Evolutionary conservation across 352 stramenopile genomes (phyloP), one percentile per base, ranked within the genome.

Genomic region (Globisporangium cystogenes): DNA sequence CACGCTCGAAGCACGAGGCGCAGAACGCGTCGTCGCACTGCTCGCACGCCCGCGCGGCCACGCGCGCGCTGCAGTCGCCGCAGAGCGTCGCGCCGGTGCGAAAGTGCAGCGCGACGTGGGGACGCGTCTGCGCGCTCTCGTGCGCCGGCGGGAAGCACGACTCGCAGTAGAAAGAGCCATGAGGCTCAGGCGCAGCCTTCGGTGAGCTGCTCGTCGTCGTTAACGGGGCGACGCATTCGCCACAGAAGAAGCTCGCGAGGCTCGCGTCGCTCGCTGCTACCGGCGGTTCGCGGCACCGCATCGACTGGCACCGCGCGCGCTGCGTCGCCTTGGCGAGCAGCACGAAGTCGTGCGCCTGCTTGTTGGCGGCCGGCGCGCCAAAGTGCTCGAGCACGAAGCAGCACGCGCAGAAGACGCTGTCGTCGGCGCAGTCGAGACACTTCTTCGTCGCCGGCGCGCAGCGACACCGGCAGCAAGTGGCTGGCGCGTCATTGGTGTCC

Each of bases 21-120:
- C 81, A 93, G 33, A 86, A 90, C 21, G 57, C 68, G 33, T 91
- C 80, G 39, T 75, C 72, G 49, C 80, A 93, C 23, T 78, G 58
- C 12, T 81, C 59, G 41, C 81, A 94, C 14, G 62, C 36, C 0
- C 66, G 67, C 8, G 63, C 66, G 12, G 75, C 81, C 4, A 92
- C 56, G 18, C 62, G 33, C 3, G 29, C 7, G 0, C 64, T 57
- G 44, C 82, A 91, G 29, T 89, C 80, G 21, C 70, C 69, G 36
- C 82, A 89, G 1, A 85, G 50, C 18, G 71, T 26, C 36, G 77
- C 69, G 26, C 76, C 76, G 1, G 63, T 62, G 27, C 68, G 57
- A 39, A 90, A 91, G 27, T 82, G 78, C 15, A 86, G 45, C 2
- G 64, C 69, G 10, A 75, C 52, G 53, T 88, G 82, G 16, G 59